A percentile compares a stretch with the other conserved stretches of the same genome.
phyloP scores from a whole-genome alignment of 1,284 basidiomycete species.

The Pseudozyma thailandica region DNA sequence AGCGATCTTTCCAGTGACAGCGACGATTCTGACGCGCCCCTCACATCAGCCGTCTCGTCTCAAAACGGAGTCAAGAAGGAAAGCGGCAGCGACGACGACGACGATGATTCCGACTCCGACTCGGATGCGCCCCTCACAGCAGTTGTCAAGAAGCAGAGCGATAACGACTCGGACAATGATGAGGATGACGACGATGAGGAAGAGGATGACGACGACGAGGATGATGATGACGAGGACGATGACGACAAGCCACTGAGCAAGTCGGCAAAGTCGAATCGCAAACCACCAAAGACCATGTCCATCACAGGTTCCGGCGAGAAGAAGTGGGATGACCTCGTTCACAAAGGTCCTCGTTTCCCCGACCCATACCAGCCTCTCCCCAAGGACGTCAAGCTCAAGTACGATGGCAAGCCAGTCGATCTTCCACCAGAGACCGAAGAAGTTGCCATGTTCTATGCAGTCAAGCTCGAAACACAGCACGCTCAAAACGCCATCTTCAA shows the following conservation, averaged over 20 bases:
- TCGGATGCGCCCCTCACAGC: conserved; percentile 53
- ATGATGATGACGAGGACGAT: conserved; percentile 69
- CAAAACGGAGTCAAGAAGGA: conserved; percentile 46
- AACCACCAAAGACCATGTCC: conserved; percentile 47
- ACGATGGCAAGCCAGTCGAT: conserved; percentile 83
- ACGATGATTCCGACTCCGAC: conserved; percentile 37
- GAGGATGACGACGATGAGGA: conserved; percentile 46
- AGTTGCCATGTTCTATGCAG: conserved; percentile 95
- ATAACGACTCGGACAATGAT: conserved; percentile 20
- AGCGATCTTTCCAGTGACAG: conserved; percentile 31
- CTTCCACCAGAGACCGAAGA: conserved; percentile 91
- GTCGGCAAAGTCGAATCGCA: conserved; percentile 27
- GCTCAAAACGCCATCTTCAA: conserved; percentile 88
- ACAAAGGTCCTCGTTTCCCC: conserved; percentile 94
- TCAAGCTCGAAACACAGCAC: conserved; percentile 92
- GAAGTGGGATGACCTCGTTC: conserved; percentile 91
- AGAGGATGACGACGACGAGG: conserved; percentile 47
- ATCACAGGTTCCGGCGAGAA: conserved; percentile 57
- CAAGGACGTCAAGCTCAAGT: conserved; percentile 88
- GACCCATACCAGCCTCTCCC: conserved; percentile 91
- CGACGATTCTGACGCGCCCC: conserved; percentile 50
- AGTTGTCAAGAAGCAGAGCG: conserved; percentile 41
- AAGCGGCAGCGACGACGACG: conserved; percentile 13
- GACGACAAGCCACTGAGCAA: conserved; percentile 70
- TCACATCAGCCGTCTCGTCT: conserved; percentile 29